Base-by-base conservation (phyloP, 345 rosid genomes). In the Citropsis articulata region DNA sequence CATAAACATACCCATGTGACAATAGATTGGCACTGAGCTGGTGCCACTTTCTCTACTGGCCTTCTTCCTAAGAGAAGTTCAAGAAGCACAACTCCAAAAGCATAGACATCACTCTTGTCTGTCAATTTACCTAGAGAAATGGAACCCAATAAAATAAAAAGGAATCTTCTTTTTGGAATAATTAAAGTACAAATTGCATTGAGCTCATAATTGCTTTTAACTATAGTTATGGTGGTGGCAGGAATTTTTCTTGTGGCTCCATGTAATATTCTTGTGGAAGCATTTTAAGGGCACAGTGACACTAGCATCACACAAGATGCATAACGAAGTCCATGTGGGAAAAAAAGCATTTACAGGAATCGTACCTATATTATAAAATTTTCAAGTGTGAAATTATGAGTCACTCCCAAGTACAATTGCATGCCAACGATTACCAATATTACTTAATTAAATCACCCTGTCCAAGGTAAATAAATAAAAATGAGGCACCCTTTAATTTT, bases 31-130 rank as follows among this genome's bases (percentile, higher is more conserved):
- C 98, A 94, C 83, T 90, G 95, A 86, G 89, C 81, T 56, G 93
- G 93, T 85, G 91, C 92, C 83, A 90, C 78, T 92, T 92, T 92
- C 80, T 96, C 98, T 0, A 96, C 92, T 0, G 99, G 97, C 83
- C 90, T 91, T 81, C 90, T 88, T 70, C 98, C 92, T 61, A 96
- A 77, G 40, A 96, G 83, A 83, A 96, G 97, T 84, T 96, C 99
- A 79, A 96, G 85, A 78, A 96, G 97, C 84, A 96, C 99, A 33
- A 96, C 92, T 55, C 99, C 99, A 72, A 91, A 96, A 2, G 97
- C 99, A 79, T 92, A 96, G 53, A 96, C 99, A 71, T 96, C 99
- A 27, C 99, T 96, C 89, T 96, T 96, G 50, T 96, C 99, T 1
- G 98, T 96, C 79, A 96, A 70, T 77, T 87, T 89, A 61, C 99